Conservation (phyloP, 345 rosid species). For the Salix purpurea region DNA sequence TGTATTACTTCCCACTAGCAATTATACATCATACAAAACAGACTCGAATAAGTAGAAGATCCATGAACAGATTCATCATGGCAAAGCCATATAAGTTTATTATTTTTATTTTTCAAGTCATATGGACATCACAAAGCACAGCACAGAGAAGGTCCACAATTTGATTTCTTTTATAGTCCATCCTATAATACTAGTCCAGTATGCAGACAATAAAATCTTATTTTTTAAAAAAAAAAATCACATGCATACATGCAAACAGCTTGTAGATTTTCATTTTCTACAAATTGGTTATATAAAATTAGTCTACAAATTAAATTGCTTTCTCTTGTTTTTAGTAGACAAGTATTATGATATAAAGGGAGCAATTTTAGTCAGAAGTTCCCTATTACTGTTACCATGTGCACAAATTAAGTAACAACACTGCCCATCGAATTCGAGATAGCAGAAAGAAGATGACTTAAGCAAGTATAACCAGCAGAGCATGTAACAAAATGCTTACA, state of each 20-base stretch:
- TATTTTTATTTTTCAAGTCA: not conserved
- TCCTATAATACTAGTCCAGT: no score
- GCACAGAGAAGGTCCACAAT: not conserved
- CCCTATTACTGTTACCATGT: not conserved
- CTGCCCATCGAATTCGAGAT: not conserved
- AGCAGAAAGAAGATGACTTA: slow-evolving; percentile 1
- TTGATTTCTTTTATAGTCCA: not conserved
- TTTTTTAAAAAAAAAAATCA: not conserved
- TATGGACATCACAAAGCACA: not conserved
- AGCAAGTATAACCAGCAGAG: slow-evolving; percentile 7
- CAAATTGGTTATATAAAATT: not conserved
- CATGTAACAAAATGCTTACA: slow-evolving; percentile 41
- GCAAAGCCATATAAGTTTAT: not conserved
- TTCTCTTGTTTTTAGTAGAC: not conserved
- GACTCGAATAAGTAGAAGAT: not conserved
- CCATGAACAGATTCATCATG: slow-evolving; percentile 1
- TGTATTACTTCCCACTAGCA: not conserved
- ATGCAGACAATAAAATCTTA: not conserved
- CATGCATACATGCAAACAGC: not conserved
- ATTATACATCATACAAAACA: not conserved
- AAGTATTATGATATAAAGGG: not conserved
- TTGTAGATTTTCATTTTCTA: not conserved
- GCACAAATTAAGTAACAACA: slow-evolving; percentile 1
- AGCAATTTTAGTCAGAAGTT: not conserved
- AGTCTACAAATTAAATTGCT: not conserved